Percentiles rank a stretch among this genome's conserved stretches.
Conservation (phyloP, 2,329 filamentous ascomycete species). For the Aureobasidium pullulans region DNA sequence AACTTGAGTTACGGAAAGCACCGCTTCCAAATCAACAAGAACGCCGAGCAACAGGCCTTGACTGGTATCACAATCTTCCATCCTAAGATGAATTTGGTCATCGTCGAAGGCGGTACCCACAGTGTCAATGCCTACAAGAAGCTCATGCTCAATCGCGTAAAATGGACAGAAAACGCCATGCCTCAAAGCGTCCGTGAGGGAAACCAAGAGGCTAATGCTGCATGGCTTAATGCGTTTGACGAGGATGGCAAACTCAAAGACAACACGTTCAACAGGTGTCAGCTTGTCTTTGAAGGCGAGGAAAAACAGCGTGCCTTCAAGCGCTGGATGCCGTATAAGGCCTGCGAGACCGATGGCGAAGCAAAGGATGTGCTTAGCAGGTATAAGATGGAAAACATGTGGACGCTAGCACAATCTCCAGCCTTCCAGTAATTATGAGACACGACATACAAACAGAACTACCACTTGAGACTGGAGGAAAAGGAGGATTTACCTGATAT, state of each 20-base stretch:
- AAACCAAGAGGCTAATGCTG: slow-evolving; percentile 54
- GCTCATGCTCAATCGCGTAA: slow-evolving; percentile 85
- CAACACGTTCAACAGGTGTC: slow-evolving; percentile 72
- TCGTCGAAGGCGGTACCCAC: slow-evolving; percentile 85
- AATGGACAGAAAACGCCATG: slow-evolving; percentile 85
- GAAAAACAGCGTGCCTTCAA: slow-evolving; percentile 72
- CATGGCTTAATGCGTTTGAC: slow-evolving; percentile 73
- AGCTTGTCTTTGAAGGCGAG: slow-evolving; percentile 85
- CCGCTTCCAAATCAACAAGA: slow-evolving; percentile 85
- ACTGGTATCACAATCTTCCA: slow-evolving; percentile 90
- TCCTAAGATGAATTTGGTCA: slow-evolving; percentile 77
- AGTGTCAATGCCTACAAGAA: slow-evolving; percentile 82
- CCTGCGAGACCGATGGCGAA: slow-evolving; percentile 89
- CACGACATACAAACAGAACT: neutral
- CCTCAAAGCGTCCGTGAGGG: slow-evolving; percentile 49
- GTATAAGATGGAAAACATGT: slow-evolving; percentile 91
- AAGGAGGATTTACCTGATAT: neutral
- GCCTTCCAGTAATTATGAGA: slow-evolving; percentile 9
- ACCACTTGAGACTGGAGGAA: neutral
- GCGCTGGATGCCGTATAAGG: slow-evolving; percentile 71
- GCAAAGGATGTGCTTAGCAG: slow-evolving; percentile 72
- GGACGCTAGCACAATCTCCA: slow-evolving; percentile 67
- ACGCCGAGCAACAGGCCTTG: slow-evolving; percentile 80
- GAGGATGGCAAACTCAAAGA: slow-evolving; percentile 74
- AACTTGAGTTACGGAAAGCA: slow-evolving; percentile 86